These are phyloP conservation scores for Pyrenophora seminiperda DNA, from an alignment of 2,329 filamentous ascomycete species.

Conservation along the genomic window DNA sequence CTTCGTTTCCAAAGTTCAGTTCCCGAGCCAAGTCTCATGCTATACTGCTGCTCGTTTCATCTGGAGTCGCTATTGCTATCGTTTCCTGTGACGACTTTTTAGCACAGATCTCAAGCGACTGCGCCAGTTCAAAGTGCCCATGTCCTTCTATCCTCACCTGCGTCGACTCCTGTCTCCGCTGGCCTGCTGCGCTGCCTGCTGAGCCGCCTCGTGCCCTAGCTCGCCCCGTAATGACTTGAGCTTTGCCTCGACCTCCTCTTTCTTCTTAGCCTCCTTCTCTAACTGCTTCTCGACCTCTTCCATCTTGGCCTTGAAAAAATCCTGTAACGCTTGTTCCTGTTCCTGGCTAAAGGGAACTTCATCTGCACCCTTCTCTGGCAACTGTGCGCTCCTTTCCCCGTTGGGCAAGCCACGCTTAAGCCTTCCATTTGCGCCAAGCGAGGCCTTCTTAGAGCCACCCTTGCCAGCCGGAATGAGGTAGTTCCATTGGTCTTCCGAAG, in stretches of 20 bases:
- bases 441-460: conserved; percentile 52
- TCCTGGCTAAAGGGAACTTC: conserved; percentile 45
- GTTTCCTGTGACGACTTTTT: neutral
- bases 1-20: too few relatives aligned
- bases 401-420: conserved; percentile 44
- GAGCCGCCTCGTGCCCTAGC: conserved; percentile 44
- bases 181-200: conserved; percentile 47
- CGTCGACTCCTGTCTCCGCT: conserved; percentile 45
- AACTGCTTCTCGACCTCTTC: conserved; percentile 41
- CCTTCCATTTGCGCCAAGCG: conserved; percentile 38
- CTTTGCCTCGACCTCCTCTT: conserved; percentile 40
- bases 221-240: conserved; percentile 39
- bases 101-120: neutral
- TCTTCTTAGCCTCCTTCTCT: conserved; percentile 38
- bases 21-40: too few relatives aligned
- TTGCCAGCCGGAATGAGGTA: conserved; percentile 48
- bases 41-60: too few relatives aligned
- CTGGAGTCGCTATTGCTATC: too few relatives aligned
- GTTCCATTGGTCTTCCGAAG: conserved; percentile 67
- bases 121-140: neutral
- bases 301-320: conserved; percentile 38
- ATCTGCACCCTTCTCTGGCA: conserved; percentile 43
- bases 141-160: conserved; percentile 28
- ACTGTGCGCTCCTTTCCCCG: conserved; percentile 44
- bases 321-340: conserved; percentile 41